A percentile compares a stretch with the other conserved stretches of the same genome.
Evolutionary conservation across 2,329 filamentous ascomycete species (phyloP).

Genomic region (Golovinomyces cichoracearum): DNA sequence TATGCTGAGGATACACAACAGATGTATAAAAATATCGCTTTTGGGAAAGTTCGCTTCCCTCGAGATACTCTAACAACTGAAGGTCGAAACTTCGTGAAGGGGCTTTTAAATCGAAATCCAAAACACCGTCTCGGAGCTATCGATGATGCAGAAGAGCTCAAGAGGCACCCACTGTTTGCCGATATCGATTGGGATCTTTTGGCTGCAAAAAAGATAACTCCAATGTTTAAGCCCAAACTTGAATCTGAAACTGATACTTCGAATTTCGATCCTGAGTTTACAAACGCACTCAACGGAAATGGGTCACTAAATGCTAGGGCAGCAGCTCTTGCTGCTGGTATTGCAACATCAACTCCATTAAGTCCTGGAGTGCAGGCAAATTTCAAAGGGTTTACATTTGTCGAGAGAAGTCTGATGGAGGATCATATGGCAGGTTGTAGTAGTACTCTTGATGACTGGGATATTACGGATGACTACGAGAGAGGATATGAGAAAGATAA

Average conservation of each 20-base stretch:
- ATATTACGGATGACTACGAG: slow-evolving; percentile 25
- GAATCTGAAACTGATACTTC: slow-evolving; percentile 90
- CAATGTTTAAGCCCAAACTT: slow-evolving; percentile 91
- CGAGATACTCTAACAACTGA: slow-evolving; percentile 83
- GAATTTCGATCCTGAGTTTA: slow-evolving; percentile 97
- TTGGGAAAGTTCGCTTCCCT: slow-evolving; percentile 91
- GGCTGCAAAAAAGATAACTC: slow-evolving; percentile 71
- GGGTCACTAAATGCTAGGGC: slow-evolving; percentile 78
- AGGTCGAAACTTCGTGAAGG: slow-evolving; percentile 94
- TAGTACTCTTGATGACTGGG: slow-evolving; percentile 2
- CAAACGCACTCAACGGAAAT: slow-evolving; percentile 68
- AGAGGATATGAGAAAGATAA: slow-evolving; percentile 36
- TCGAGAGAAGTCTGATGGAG: slow-evolving; percentile 89
- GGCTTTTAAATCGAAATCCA: slow-evolving; percentile 83
- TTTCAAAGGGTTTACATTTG: slow-evolving; percentile 94
- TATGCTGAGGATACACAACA: slow-evolving; percentile 98
- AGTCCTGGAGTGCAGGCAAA: slow-evolving; percentile 93
- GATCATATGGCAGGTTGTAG: slow-evolving; percentile 41
- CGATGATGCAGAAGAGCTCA: slow-evolving; percentile 78
- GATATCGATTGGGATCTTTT: slow-evolving; percentile 85
- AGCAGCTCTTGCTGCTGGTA: slow-evolving; percentile 59
- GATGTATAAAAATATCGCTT: slow-evolving; percentile 99
- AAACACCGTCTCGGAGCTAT: slow-evolving; percentile 81
- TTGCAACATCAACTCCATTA: slow-evolving; percentile 70
- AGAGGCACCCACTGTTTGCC: slow-evolving; percentile 77